These are phyloP conservation scores for Pseudomonodictys pantanalensis DNA, from an alignment of 495 filamentous ascomycete genomes.

Conservation along the genomic window DNA sequence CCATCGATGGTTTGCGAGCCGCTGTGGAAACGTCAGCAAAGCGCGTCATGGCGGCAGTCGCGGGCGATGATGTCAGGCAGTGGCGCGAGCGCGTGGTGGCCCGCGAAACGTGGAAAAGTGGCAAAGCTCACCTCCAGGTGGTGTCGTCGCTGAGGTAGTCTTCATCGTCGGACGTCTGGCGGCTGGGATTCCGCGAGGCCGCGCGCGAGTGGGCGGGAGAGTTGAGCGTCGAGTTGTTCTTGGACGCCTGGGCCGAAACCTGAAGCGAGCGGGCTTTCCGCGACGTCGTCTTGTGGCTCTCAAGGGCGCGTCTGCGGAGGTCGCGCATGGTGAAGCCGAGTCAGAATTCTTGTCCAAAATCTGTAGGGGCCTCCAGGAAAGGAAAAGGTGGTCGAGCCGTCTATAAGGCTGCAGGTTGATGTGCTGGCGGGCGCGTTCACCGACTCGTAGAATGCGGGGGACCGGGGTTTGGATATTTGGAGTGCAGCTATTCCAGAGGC, in stretches of 20 bases:
- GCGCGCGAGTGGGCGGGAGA: constrained; percentile 62
- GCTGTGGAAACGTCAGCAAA: constrained; percentile 11
- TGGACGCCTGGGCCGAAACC: constrained; percentile 63
- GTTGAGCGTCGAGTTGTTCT: constrained; percentile 57
- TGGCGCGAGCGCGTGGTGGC: too few species aligned
- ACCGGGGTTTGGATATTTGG: background rate
- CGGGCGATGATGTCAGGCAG: constrained; percentile 16
- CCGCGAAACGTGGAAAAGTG: constrained; percentile 1
- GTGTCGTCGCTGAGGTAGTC: constrained; percentile 68
- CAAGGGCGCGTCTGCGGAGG: constrained; percentile 76
- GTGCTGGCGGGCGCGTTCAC: constrained; percentile 27
- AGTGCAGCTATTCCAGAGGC: constrained; percentile 21
- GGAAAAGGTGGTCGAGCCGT: background rate
- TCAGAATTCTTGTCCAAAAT: background rate
- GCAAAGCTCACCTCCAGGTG: constrained; percentile 58
- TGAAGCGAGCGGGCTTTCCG: constrained; percentile 77
- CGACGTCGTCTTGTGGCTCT: constrained; percentile 89
- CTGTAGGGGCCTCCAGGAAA: background rate
- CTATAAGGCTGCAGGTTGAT: constrained; percentile 20
- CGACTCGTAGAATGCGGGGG: constrained; percentile 10
- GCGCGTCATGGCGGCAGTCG: constrained; percentile 3
- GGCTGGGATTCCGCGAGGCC: constrained; percentile 43
- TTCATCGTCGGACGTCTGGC: constrained; percentile 75
- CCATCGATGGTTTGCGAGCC: constrained; percentile 55
- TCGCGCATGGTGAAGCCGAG: constrained; percentile 59